phyloP scores from a whole-genome alignment of 2,329 filamentous ascomycete species.

The Cladosporium sp. region DNA sequence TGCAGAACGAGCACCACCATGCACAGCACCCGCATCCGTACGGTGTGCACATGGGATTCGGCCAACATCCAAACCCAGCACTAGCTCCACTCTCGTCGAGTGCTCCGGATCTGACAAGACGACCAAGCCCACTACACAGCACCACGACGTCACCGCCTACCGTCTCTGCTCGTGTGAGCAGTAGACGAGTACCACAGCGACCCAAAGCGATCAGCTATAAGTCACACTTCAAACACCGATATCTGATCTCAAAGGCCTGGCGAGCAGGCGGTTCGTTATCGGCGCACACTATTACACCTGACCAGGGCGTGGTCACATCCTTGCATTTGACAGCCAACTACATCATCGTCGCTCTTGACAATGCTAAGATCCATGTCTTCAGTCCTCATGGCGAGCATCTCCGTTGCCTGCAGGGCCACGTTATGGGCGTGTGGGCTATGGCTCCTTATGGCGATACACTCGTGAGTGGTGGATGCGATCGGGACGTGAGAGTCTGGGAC shows the following conservation, averaged over 20 bases:
- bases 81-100: constrained; percentile 47
- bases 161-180: constrained; percentile 28
- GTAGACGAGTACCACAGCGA: constrained; percentile 45
- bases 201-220: constrained; percentile 80
- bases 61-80: constrained; percentile 32
- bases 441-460: constrained; percentile 95
- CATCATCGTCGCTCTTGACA: constrained; percentile 96
- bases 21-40: constrained; percentile 31
- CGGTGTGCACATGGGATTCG: constrained; percentile 29
- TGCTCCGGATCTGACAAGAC: constrained; percentile 48
- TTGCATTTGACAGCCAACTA: constrained; percentile 92
- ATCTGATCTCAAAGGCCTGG: constrained; percentile 97
- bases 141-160: constrained; percentile 28
- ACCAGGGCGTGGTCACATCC: constrained; percentile 95
- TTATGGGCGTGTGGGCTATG: constrained; percentile 99
- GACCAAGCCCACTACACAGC: constrained; percentile 28
- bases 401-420: constrained; percentile 87
- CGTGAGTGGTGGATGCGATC: constrained; percentile 93
- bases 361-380: constrained; percentile 98
- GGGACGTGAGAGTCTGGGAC: constrained; percentile 96
- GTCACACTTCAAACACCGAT: constrained; percentile 96
- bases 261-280: constrained; percentile 84
- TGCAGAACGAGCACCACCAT: constrained; percentile 27
- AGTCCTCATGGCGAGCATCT: constrained; percentile 86
- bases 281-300: constrained; percentile 86